Conservation (phyloP, 306 rosid species). For the Ziziphus jujuba region DNA sequence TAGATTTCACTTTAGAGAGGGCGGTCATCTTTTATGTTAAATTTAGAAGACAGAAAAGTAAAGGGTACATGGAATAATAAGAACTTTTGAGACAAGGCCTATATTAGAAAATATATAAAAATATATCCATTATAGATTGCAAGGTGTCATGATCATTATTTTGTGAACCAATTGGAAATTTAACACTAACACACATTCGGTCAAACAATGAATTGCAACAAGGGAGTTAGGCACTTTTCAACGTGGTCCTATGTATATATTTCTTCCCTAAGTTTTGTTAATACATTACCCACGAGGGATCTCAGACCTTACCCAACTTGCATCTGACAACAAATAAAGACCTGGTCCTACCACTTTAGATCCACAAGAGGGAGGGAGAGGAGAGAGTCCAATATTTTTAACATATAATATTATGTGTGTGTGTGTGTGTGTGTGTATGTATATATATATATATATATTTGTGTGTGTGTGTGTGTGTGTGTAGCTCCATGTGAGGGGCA, state of each 20-base stretch:
- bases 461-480: no score
- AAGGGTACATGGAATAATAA: no score
- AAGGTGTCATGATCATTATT: neutral
- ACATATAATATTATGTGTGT: no score
- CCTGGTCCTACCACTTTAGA: constrained; percentile 26
- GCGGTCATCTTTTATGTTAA: neutral
- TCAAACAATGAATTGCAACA: constrained; percentile 16
- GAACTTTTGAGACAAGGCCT: constrained; percentile 4
- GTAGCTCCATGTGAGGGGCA: constrained; percentile 32
- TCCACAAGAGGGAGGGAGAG: constrained; percentile 17
- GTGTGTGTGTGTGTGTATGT: no score
- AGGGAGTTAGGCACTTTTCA: constrained; percentile 17
- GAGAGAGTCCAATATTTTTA: no score
- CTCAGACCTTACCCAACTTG: constrained; percentile 30
- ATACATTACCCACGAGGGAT: constrained; percentile 7
- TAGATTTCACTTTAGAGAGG: neutral
- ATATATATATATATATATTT: no score
- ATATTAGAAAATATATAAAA: neutral
- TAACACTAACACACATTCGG: constrained; percentile 20
- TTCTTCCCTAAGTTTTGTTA: neutral
- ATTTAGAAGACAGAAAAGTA: neutral
- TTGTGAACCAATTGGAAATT: neutral
- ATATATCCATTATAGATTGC: neutral
- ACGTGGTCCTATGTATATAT: constrained; percentile 11
- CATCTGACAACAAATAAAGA: constrained; percentile 19